Base-by-base conservation (phyloP, 2,329 filamentous ascomycete genomes). In the Chaetomium globosum region DNA sequence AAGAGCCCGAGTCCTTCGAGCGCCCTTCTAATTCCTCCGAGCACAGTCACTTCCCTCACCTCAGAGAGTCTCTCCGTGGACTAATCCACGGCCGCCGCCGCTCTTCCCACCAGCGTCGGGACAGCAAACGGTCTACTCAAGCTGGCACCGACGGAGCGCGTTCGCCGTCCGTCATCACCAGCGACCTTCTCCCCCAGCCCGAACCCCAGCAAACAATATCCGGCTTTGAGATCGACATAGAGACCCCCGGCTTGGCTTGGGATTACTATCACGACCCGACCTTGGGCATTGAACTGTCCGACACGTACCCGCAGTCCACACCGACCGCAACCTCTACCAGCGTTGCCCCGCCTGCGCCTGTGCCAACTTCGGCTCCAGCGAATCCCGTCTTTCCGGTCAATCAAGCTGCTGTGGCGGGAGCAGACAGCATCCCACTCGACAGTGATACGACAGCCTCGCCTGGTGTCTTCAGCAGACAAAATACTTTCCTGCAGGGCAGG, bases 1-100 rank as follows among this genome's bases (percentile, higher is more conserved):
- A 71, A 57, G 72, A 73, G 59, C 72, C 72, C 31, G 70, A 73
- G 57, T 63, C 66, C n/a, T 66, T 72, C 55, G 67, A 70, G 26
- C 59, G 39, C 13, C 46, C 63, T 8, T 66, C 67, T 16, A 46
- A 46, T 10, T 63, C 69, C 3, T 46, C 62, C 16, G 52, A 65
- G 19, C 67, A 67, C n/a, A 65, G 61, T n/a, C 62, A 61, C 60
- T 69, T 69, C 55, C 57, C 64, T 28, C 64, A 67, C 33, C 43
- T 71, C 43, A 57, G 48, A 33, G 71, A 67, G 19, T 72, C 70
- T 0, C 63, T 72, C 28, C 66, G 66, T 19, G 68, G 61, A 49
- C 62, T 71, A 13, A 58, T 71, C 21, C 62, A 70, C 61, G 54
- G 68, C 52, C 69, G 67, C 52, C 69, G 67, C 43, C 64, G 53